Percentiles rank a stretch among this genome's conserved stretches.
These are phyloP conservation scores for Euclidium syriacum DNA, from an alignment of 345 rosid species.

Conservation along the genomic window DNA sequence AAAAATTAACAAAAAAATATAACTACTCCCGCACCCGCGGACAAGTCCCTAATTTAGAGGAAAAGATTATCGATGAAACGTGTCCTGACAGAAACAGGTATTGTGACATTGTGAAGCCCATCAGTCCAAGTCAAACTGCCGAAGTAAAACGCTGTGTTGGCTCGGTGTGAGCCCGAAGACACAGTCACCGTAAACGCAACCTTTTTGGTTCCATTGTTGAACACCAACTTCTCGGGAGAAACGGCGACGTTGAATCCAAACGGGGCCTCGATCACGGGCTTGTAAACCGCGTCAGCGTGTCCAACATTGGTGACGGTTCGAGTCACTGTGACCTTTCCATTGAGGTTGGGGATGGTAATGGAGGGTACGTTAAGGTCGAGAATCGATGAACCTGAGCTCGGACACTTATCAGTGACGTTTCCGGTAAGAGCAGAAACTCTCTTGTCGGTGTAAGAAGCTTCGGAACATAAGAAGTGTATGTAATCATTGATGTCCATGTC, in stretches of 20 bases:
- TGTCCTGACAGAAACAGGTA: conserved; percentile 40
- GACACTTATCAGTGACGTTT: conserved; percentile 26
- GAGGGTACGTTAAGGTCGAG: conserved; percentile 58
- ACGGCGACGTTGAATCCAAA: conserved; percentile 30
- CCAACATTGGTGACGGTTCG: conserved; percentile 64
- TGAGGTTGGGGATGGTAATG: conserved; percentile 48
- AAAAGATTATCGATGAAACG: conserved; percentile 7
- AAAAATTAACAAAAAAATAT: no score
- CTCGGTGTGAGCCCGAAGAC: conserved; percentile 11
- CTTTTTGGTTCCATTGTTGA: conserved; percentile 21
- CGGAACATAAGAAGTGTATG: conserved; percentile 46
- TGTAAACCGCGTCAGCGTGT: conserved; percentile 32
- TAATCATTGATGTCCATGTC: conserved; percentile 44
- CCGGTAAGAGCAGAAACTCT: conserved; percentile 36
- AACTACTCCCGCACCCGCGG: no score
- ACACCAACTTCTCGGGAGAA: conserved; percentile 34
- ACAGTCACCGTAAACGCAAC: conserved; percentile 28
- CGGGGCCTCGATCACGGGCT: conserved; percentile 42
- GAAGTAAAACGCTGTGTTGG: conserved; percentile 36
- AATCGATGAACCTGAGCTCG: conserved; percentile 32
- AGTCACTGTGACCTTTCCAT: conserved; percentile 28
- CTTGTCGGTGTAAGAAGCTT: conserved; percentile 35
- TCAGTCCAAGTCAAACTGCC: conserved; percentile 45
- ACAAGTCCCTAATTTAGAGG: no score
- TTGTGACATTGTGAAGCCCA: conserved; percentile 34